These are phyloP conservation scores for Paralagenidium karlingii DNA, from an alignment of 352 stramenopile species.

Conservation along the genomic window DNA sequence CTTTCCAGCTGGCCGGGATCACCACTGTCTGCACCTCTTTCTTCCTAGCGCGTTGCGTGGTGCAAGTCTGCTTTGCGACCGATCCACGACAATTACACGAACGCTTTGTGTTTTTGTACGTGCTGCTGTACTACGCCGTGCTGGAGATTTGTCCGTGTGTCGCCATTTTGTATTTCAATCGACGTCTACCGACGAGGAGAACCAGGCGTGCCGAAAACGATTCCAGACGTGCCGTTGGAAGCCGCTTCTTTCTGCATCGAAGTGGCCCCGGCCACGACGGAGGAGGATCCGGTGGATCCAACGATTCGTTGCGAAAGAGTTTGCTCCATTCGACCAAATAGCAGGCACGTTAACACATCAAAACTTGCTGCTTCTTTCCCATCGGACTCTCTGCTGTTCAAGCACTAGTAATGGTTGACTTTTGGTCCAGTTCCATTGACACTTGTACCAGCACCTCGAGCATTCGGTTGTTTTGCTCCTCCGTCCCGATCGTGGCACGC, in stretches of 20 bases:
- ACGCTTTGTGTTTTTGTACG: slow-evolving; percentile 59
- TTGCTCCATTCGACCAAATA: no score
- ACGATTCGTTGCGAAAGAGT: no score
- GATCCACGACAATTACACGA: slow-evolving; percentile 66
- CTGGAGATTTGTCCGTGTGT: slow-evolving; percentile 68
- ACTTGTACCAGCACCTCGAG: slow-evolving; percentile 72
- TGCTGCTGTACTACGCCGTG: slow-evolving; percentile 70
- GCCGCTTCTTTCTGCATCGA: no score
- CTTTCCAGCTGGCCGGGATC: slow-evolving; percentile 58
- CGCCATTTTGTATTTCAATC: slow-evolving; percentile 77
- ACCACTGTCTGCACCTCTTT: slow-evolving; percentile 74
- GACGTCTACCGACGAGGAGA: slow-evolving; percentile 26
- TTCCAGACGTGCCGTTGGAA: no score
- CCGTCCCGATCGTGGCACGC: slow-evolving; percentile 90
- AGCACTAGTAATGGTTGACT: no score
- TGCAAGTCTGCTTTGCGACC: slow-evolving; percentile 63
- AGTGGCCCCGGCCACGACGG: no score
- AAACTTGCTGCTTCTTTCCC: neutral
- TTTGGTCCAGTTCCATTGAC: slow-evolving; percentile 12
- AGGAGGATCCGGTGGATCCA: no score
- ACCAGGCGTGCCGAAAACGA: no score
- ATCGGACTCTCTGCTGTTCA: neutral
- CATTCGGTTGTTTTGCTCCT: slow-evolving; percentile 91
- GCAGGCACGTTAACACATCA: neutral
- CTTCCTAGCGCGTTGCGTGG: slow-evolving; percentile 52